Evolutionary conservation across 2,329 filamentous ascomycete species (phyloP), one percentile per base, ranked within the genome.

Genomic region (Xylariaceae sp.): DNA sequence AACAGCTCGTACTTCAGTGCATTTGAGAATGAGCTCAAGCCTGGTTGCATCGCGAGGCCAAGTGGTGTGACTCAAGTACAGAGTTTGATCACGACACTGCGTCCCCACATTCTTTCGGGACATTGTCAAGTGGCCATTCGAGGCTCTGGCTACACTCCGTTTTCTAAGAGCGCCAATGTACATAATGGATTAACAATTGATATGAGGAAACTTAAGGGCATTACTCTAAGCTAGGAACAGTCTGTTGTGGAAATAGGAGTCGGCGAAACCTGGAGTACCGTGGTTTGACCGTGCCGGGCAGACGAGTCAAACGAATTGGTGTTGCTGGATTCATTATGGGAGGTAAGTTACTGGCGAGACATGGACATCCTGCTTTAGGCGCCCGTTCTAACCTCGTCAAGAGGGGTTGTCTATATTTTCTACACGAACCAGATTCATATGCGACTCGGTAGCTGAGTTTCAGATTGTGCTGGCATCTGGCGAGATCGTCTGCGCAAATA

Each of bases 1-100:
- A 66, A 65, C 6, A 37, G 55, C 2, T 66, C 62, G 11, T 67
- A 67, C 53, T 65, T 65, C 37, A 65, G 62, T 34, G 65, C 63
- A 6, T 66, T 65, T 29, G 62, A 65, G 34, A 62, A 55, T 24
- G 63, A 65, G 51, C 19, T 63, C 8, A 56, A 56, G 16, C 65
- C 63, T 9, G 56, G 54, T 11, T 58, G 56, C 34, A 66, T 66
- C 31, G 62, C 49, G 26, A 23, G 58, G 34, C 58, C 62, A 12
- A 49, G 17, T 4, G 56, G 44, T 23, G 56, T 61, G 11, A 14
- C 54, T 1, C 34, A 65, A 14, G 56, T 66, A 6, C 52, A 56
- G 19, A 39, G 8, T 16, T 36, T 64, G 19, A n/a, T 65, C 28
- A 29, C 44, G 24, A 37, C 55, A 3, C 53, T 64, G 3, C 54